Evolutionary conservation across 139 green algal genomes (phyloP), one percentile per base, ranked within the genome.

Genomic region (Ettlia oleoabundans): DNA sequence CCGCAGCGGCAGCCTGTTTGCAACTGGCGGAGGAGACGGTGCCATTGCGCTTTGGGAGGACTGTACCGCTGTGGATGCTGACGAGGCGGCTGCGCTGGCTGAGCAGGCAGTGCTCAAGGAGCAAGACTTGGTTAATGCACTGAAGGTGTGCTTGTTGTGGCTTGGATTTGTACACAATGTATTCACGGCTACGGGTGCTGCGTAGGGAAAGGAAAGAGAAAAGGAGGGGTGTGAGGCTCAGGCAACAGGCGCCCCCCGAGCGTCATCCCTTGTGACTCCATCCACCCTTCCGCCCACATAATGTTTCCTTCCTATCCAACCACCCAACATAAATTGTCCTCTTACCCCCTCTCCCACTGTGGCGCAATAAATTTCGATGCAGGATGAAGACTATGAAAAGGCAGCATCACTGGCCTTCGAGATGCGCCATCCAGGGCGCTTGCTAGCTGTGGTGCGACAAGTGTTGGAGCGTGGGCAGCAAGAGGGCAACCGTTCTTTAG

Each of bases 331-430:
- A n/a, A n/a, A n/a, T n/a, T n/a, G n/a, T n/a, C n/a, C n/a, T n/a
- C n/a, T n/a, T n/a, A n/a, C n/a, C n/a, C n/a, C n/a, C n/a, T n/a
- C n/a, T n/a, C n/a, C n/a, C n/a, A n/a, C n/a, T n/a, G n/a, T n/a
- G n/a, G n/a, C n/a, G n/a, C n/a, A n/a, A n/a, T n/a, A n/a, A n/a
- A n/a, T n/a, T n/a, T n/a, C n/a, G n/a, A n/a, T 78, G n/a, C 85
- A 95, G 87, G 88, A 90, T 30, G 77, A 86, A 37, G 89, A 98
- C 77, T 96, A 89, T 30, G 73, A 55, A 4, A 33, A 78, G 6
- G 96, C 96, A 8, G 91, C 95, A 0, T 53, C 68, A n/a, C 86
- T 98, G 79, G 96, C 95, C 2, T 96, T 99, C 78, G 64, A 92
- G 77, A 88, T 98, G 70, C 77, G 87, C 30, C 94, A 97, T 68